phyloP scores from a whole-genome alignment of 202 grass and related monocot genomes.

The Brachypodium distachyon region DNA sequence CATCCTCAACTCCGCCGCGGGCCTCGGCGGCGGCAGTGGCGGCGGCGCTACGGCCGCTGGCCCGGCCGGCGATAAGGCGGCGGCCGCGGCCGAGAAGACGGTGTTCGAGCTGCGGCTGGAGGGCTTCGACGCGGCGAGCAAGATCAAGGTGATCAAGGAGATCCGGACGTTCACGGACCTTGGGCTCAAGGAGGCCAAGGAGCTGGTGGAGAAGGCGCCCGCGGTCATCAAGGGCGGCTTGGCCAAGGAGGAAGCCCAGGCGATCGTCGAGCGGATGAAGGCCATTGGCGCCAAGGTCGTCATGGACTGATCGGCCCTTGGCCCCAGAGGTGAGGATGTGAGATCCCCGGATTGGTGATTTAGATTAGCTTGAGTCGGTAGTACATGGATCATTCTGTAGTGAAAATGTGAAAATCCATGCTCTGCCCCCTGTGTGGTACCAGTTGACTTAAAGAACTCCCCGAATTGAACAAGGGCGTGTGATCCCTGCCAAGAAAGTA shows the following conservation, averaged over 20 bases:
- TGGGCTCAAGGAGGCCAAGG: constrained; percentile 97
- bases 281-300: constrained; percentile 69
- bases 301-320: constrained; percentile 47
- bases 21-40: constrained; percentile 28
- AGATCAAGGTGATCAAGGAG: constrained; percentile 99
- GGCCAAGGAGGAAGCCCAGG: constrained; percentile 76
- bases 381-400: background rate
- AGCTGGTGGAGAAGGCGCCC: constrained; percentile 88
- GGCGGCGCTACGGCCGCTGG: constrained; percentile 1
- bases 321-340: constrained; percentile 28
- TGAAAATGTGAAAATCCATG: background rate
- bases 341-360: constrained; percentile 2
- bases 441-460: background rate
- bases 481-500: background rate
- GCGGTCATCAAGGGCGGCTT: constrained; percentile 68
- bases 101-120: constrained; percentile 91
- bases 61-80: constrained; percentile 25
- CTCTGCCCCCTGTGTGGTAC: too few relatives aligned
- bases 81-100: constrained; percentile 74
- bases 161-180: constrained; percentile 79
- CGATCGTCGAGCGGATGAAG: constrained; percentile 90
- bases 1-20: constrained; percentile 73
- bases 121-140: constrained; percentile 66
- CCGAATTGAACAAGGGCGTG: background rate
- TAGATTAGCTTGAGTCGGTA: background rate